Base-by-base conservation (phyloP, 164 flowering plant genomes). In the Piper betle region DNA sequence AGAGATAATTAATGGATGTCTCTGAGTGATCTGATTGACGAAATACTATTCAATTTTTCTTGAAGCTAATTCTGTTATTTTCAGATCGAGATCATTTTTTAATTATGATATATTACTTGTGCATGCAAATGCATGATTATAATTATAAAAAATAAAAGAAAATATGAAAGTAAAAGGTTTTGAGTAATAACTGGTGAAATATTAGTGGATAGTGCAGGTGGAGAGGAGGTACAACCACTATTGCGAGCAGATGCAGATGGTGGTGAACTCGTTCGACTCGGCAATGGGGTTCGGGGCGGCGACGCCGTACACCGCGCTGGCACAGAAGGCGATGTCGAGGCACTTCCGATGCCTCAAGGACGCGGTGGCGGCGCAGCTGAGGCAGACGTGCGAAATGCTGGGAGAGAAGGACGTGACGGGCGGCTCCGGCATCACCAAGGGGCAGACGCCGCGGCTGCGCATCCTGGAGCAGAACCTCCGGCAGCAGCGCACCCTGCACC, bases 271-370 rank as follows among this genome's bases (percentile, higher is more conserved):
- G 20, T 88, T 85, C 55, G 99, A 94, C 62, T 57, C 86, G 46
- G 93, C 87, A 58, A 82, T 94, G 97, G 99, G 99, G 0, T 88
- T 75, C 48, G 97, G 99, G 4, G 82, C 99, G 0, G 97, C 97
- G 1, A 78, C 77, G 2, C 99, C 96, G 0, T 91, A 94, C 81
- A 91, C 97, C 1, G 72, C 84, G 4, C 76, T 91, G 3, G 97
- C 97, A 12, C 95, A 83, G 68, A 94, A 91, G 78, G 99, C 99
- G 5, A 94, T 94, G 97, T 94, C 99, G 0, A 59, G 96, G 54
- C 99, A 94, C 61, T 94, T 94, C 62, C 71, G 99, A 69, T 91
- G 99, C 59, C 72, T 94, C 5, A 91, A 88, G 66, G 99, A 91
- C 43, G 88, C 96, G 4, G 82, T 94, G n/a, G 68, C 72, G 0